phyloP scores from a whole-genome alignment of 148 eudicot genomes.

The Rheum nobile region DNA sequence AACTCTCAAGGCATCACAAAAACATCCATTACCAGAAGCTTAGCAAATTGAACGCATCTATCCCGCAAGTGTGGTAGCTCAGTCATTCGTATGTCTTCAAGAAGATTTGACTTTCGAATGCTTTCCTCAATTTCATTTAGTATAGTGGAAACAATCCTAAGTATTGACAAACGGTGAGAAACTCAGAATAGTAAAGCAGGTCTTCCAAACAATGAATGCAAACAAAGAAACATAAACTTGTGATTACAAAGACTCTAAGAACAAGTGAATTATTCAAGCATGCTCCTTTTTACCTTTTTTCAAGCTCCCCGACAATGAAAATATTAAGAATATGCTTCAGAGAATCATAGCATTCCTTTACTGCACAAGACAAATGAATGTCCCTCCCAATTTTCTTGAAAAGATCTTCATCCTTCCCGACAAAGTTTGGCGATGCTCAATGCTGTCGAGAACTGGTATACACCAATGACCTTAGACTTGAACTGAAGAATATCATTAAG shows the following conservation, averaged over 20 bases:
- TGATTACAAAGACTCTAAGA: background rate
- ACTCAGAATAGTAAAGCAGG: no score
- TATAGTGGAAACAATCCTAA: slow-evolving; percentile 57
- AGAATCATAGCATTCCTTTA: slow-evolving; percentile 77
- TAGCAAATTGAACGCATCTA: slow-evolving; percentile 54
- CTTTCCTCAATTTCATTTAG: slow-evolving; percentile 74
- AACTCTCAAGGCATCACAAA: background rate
- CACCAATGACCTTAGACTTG: slow-evolving; percentile 9
- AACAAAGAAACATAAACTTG: no score
- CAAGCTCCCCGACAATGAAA: slow-evolving; percentile 72
- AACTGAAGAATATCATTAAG: background rate
- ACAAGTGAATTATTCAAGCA: slow-evolving; percentile 8
- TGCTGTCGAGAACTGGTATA: slow-evolving; percentile 62
- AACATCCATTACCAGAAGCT: slow-evolving; percentile 54
- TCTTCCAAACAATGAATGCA: no score
- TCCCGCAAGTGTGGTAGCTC: slow-evolving; percentile 57
- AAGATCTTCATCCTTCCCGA: slow-evolving; percentile 62
- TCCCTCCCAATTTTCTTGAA: slow-evolving; percentile 52
- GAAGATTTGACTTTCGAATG: slow-evolving; percentile 47
- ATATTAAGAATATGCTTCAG: slow-evolving; percentile 64
- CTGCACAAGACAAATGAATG: slow-evolving; percentile 57
- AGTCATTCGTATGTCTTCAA: slow-evolving; percentile 52
- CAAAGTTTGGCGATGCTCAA: slow-evolving; percentile 73
- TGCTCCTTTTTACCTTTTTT: slow-evolving; percentile 51
- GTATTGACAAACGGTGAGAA: background rate